Base-by-base conservation (phyloP, 2,329 filamentous ascomycete genomes). In the Dothideomycetes sp. region DNA sequence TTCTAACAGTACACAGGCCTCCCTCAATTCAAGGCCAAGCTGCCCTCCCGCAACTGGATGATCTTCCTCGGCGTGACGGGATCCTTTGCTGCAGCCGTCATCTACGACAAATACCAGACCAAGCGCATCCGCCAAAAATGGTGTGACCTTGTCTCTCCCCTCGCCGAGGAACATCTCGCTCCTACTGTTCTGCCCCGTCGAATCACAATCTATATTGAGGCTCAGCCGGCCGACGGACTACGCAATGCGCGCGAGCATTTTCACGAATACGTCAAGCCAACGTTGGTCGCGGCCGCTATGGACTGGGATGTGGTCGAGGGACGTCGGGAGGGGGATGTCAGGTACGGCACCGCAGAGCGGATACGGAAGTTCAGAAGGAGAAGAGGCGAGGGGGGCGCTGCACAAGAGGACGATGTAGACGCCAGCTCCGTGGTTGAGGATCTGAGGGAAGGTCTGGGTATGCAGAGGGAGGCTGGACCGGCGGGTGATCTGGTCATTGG, bases 291-390 rank as follows among this genome's bases (percentile, higher is more conserved):
- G 2, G 89, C 85, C 1, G 88, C 88, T 0, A 65, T 96, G 55
- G 91, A 98, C 59, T 96, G 93, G 79, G 89, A 95, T 53, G 93
- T 95, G 42, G 75, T 96, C 4, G 89, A 96, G 63, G 91, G 89
- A 4, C 72, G 88, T 38, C 80, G 81, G 56, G 84, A 95, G 65
- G 91, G 91, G n/a, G 89, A 98, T 56, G 77, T 98, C 33, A 72
- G 91, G 45, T 87, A 84, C 38, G 84, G 81, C 11, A 73, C 93
- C 34, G 89, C 91, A 18, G 86, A 94, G 65, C 81, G 78, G 57
- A 85, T 95, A 59, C 75, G 91, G 43, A 77, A 68, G 53, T 47
- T 65, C 44, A 62, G 86, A 54, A 68, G 71, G 50, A 73, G 80
- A 51, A 33, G 24, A 45, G 72, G 73, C 10, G 73, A 78, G 52